phyloP scores from a whole-genome alignment of 1,284 basidiomycete species.

The Malassezia sp. region DNA sequence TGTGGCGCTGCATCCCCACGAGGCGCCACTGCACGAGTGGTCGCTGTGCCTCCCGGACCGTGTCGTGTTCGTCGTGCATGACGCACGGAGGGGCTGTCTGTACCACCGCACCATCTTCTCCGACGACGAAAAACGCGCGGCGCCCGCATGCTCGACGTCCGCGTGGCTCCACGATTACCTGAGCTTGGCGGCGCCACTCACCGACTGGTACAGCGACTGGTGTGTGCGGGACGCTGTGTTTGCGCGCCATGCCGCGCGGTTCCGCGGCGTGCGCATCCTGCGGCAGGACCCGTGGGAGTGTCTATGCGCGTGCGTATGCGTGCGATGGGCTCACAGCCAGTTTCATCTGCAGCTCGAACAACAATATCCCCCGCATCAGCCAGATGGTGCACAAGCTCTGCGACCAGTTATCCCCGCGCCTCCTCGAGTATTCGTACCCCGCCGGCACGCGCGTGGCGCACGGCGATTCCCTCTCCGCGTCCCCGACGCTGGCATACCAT shows the following conservation, averaged over 20 bases:
- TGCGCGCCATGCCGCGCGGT: slow-evolving; percentile 54
- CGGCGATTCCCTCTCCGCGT: not conserved
- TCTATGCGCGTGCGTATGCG: slow-evolving; percentile 26
- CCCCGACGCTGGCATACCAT: slow-evolving; percentile 53
- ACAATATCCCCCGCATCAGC: slow-evolving; percentile 57
- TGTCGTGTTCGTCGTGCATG: slow-evolving; percentile 40
- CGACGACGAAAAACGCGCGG: not conserved
- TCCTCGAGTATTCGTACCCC: slow-evolving; percentile 48
- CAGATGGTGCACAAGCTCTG: slow-evolving; percentile 46
- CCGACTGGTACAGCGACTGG: slow-evolving; percentile 71
- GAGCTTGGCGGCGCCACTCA: slow-evolving; percentile 66
- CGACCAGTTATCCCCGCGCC: slow-evolving; percentile 52
- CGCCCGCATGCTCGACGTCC: slow-evolving; percentile 51
- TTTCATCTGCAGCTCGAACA: slow-evolving; percentile 97
- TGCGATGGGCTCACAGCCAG: slow-evolving; percentile 45
- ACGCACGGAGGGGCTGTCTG: slow-evolving; percentile 25
- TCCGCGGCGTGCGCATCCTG: slow-evolving; percentile 58
- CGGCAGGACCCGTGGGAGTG: slow-evolving; percentile 82
- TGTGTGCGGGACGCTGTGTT: slow-evolving; percentile 62
- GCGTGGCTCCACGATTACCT: slow-evolving; percentile 78
- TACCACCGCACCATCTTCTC: slow-evolving; percentile 30
- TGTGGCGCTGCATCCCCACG: slow-evolving; percentile 5
- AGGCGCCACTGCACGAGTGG: slow-evolving; percentile 23
- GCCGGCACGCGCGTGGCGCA: slow-evolving; percentile 6
- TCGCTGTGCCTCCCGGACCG: slow-evolving; percentile 40